Evolutionary conservation across 2,329 filamentous ascomycete genomes (phyloP).

Genomic region (Fusarium annulatum): DNA sequence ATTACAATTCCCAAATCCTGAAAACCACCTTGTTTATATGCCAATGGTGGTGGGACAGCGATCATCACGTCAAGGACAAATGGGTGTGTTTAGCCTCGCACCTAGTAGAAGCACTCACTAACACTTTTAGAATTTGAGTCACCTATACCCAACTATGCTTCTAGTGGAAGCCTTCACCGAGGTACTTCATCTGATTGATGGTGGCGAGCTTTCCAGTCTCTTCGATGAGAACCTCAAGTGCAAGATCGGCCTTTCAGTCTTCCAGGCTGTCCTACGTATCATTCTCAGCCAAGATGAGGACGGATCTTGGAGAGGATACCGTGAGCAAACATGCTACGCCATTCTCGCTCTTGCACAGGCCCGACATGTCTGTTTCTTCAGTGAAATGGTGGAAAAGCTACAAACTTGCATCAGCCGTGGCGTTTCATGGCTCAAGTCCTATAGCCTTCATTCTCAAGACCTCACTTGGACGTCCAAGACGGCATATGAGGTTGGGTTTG

Average conservation of each 20-base stretch:
- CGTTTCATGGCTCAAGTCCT: fast-evolving
- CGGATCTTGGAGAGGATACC: background rate
- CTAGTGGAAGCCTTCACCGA: background rate
- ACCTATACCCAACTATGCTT: background rate
- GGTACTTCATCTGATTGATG: background rate
- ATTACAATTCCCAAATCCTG: background rate
- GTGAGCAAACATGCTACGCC: background rate
- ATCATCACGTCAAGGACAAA: background rate
- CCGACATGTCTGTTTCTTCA: background rate
- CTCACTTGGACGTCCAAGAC: background rate
- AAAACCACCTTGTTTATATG: background rate
- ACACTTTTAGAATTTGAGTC: background rate
- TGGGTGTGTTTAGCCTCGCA: background rate
- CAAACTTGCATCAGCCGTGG: background rate
- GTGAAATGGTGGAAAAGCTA: fast-evolving
- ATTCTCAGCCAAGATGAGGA: background rate
- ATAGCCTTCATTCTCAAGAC: background rate
- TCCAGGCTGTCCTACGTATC: background rate
- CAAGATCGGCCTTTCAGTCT: background rate
- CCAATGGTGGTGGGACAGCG: background rate
- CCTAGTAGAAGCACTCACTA: fast-evolving
- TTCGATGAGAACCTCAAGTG: background rate
- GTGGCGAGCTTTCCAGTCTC: fast-evolving
- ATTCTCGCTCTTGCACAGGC: background rate
- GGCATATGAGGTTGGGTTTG: background rate